A percentile compares a stretch with the other conserved stretches of the same genome.
phyloP scores from a whole-genome alignment of 176 grass and related monocot genomes.

The Dactylis glomerata region DNA sequence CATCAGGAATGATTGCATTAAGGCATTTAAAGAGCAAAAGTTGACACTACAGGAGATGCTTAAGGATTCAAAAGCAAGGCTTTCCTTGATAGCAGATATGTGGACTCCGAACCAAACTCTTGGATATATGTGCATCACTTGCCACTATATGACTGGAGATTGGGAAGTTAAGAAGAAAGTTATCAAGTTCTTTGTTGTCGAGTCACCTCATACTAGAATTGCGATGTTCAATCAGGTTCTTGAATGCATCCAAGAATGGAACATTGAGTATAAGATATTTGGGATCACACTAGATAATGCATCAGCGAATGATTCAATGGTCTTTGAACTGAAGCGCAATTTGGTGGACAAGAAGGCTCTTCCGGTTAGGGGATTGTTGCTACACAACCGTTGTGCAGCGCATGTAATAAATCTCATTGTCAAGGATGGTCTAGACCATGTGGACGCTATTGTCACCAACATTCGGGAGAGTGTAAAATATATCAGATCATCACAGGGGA shows the following conservation, averaged over 20 bases:
- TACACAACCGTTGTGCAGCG: neutral
- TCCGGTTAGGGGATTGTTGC: neutral
- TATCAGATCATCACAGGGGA: too few species aligned
- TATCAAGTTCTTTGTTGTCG: neutral
- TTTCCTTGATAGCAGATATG: neutral
- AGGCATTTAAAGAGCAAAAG: neutral
- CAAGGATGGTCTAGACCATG: too few species aligned
- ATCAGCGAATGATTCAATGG: neutral
- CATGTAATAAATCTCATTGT: neutral
- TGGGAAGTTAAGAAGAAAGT: neutral
- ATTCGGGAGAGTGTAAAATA: too few species aligned
- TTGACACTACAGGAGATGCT: too few species aligned
- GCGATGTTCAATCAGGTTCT: too few species aligned
- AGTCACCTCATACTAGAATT: too few species aligned
- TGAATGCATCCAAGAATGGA: too few species aligned
- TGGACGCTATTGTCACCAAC: too few species aligned
- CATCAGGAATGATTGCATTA: neutral
- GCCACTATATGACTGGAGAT: neutral
- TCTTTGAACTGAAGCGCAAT: neutral
- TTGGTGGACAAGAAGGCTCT: neutral
- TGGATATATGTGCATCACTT: too few species aligned
- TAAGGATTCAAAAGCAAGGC: neutral
- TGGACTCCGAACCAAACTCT: too few species aligned
- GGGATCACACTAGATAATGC: neutral
- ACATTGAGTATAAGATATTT: too few species aligned